Percentiles rank a stretch among this genome's conserved stretches.
Conservation (phyloP, 192 early-diverging fungal species). For the Thamnidium elegans region DNA sequence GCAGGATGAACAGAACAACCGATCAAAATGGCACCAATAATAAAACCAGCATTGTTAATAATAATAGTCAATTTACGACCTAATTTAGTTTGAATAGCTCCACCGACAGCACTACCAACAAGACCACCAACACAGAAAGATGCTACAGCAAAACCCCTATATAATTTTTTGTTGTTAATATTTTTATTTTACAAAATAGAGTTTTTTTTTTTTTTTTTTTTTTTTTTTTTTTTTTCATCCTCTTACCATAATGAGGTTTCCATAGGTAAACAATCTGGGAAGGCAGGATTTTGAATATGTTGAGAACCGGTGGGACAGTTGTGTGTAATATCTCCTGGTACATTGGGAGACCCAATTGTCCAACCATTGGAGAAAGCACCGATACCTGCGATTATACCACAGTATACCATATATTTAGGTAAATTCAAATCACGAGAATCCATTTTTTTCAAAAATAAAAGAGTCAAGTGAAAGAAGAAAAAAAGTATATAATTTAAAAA, state of each 20-base stretch:
- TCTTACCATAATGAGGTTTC: constrained; percentile 25
- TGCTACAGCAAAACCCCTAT: constrained; percentile 43
- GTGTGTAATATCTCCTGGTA: constrained; percentile 37
- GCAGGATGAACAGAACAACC: constrained; percentile 56
- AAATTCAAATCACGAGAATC: constrained; percentile 41
- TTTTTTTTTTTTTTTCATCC: neutral
- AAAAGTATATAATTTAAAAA: constrained; percentile 1
- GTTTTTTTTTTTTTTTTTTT: neutral
- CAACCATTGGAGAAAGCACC: constrained; percentile 41
- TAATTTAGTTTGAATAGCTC: constrained; percentile 34
- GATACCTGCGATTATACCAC: constrained; percentile 34
- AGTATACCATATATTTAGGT: constrained; percentile 44
- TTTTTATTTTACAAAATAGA: neutral
- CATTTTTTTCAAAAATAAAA: constrained; percentile 17
- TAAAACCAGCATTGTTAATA: constrained; percentile 64
- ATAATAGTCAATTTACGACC: constrained; percentile 58
- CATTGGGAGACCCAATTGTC: constrained; percentile 44
- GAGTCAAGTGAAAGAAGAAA: neutral
- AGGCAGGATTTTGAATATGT: constrained; percentile 2
- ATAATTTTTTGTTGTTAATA: neutral
- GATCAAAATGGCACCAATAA: constrained; percentile 64
- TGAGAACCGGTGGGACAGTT: constrained; percentile 15
- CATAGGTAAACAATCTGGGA: constrained; percentile 39
- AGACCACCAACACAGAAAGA: constrained; percentile 54
- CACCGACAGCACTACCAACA: constrained; percentile 51